Conservation (phyloP, 139 green algal species). For the Diplosphaera chodatii region DNA sequence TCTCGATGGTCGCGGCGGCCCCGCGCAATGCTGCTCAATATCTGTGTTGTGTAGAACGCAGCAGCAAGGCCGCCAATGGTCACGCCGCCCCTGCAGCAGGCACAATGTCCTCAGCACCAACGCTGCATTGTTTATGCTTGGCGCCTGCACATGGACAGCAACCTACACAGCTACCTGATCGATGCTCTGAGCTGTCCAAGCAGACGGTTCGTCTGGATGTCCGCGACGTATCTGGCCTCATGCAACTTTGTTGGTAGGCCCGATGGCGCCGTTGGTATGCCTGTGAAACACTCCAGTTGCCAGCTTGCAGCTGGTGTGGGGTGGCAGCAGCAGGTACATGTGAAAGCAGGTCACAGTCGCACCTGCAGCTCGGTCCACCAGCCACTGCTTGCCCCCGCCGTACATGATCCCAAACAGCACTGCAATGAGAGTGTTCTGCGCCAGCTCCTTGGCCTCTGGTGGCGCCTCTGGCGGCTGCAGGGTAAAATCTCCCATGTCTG, state of each 20-base stretch:
- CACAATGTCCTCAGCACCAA: too few species aligned
- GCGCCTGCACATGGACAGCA: too few species aligned
- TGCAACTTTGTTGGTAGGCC: not conserved
- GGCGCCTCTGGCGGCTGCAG: not conserved
- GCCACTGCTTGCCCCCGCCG: not conserved
- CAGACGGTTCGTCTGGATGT: not conserved
- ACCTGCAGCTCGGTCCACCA: not conserved
- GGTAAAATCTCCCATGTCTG: too few species aligned
- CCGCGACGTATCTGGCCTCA: not conserved
- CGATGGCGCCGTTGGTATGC: not conserved
- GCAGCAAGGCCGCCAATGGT: conserved; percentile 22
- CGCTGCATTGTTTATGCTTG: too few species aligned
- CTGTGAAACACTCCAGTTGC: too few species aligned
- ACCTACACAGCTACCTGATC: not conserved
- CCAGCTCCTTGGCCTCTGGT: not conserved
- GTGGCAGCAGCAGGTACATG: too few species aligned
- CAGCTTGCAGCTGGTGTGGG: too few species aligned
- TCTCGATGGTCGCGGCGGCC: conserved; percentile 22
- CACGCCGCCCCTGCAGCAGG: conserved; percentile 1
- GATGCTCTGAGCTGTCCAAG: not conserved
- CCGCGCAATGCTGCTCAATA: conserved; percentile 19
- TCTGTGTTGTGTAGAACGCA: conserved; percentile 23
- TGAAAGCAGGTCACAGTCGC: too few species aligned
- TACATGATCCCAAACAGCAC: not conserved
- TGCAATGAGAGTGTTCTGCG: not conserved